Conservation (phyloP, 257 asterid species). For the Paulownia fortunei region DNA sequence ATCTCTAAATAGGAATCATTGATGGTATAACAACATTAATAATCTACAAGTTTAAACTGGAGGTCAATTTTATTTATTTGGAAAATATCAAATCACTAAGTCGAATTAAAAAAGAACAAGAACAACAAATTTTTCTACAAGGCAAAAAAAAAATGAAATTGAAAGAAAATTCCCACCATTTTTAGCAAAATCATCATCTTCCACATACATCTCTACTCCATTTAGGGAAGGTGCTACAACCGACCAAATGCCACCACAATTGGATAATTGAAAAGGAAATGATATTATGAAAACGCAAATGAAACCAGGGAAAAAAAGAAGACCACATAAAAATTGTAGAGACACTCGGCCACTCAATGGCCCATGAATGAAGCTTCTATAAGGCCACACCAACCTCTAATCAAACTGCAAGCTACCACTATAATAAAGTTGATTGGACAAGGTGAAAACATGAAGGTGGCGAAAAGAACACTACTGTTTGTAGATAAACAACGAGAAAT, state of each 20-base stretch:
- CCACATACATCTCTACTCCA: conserved; percentile 10
- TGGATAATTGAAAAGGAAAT: background rate
- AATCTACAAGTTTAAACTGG: background rate
- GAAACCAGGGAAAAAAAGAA: conserved; percentile 9
- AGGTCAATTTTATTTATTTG: background rate
- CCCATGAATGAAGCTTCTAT: conserved; percentile 6
- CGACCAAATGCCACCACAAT: conserved; percentile 8
- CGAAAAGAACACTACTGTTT: background rate
- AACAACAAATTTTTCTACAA: background rate
- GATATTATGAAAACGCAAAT: background rate
- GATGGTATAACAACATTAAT: background rate
- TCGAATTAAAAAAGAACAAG: background rate
- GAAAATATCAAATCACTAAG: background rate
- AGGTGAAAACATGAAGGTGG: background rate
- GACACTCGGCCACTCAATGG: conserved; percentile 7
- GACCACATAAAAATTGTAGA: conserved; percentile 1
- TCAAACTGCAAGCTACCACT: conserved; percentile 24
- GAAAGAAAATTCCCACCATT: background rate
- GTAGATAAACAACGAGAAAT: background rate
- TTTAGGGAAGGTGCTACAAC: background rate
- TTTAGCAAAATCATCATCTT: conserved; percentile 16
- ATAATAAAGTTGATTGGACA: background rate
- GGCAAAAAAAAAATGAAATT: background rate
- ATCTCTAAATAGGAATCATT: background rate
- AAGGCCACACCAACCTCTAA: conserved; percentile 11